Evolutionary conservation across 768 basidiomycete species (phyloP).

Genomic region (Leccinum uliginosum): DNA sequence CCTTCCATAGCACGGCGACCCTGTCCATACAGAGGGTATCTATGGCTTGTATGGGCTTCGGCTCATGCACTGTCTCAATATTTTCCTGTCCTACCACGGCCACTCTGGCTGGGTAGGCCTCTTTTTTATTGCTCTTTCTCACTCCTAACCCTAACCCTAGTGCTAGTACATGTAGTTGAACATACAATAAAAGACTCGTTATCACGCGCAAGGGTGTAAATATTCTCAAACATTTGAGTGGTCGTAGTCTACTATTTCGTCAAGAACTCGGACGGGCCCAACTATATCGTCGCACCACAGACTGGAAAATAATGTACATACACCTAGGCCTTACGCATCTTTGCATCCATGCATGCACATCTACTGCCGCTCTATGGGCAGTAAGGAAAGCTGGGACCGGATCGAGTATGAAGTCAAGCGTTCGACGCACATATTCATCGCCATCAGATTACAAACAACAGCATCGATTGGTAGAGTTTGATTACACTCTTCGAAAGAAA

Average conservation of each 20-base stretch:
- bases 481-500: neutral
- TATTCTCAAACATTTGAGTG: too few relatives aligned
- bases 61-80: slow-evolving; percentile 78
- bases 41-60: slow-evolving; percentile 53
- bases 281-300: too few relatives aligned
- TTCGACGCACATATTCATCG: neutral
- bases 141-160: slow-evolving; percentile 32
- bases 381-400: neutral
- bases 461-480: neutral
- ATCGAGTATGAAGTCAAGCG: neutral
- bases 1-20: slow-evolving; percentile 52
- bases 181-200: too few relatives aligned
- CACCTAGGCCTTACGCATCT: neutral
- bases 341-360: neutral
- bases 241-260: too few relatives aligned
- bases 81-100: slow-evolving; percentile 69
- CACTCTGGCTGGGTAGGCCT: slow-evolving; percentile 40
- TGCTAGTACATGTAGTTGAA: too few relatives aligned
- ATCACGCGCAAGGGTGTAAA: too few relatives aligned
- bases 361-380: neutral
- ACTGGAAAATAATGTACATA: neutral
- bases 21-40: slow-evolving; percentile 44
- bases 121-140: slow-evolving; percentile 11
- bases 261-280: too few relatives aligned
- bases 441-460: slow-evolving; percentile 1